Percentiles rank a stretch among this genome's conserved stretches.
These are phyloP conservation scores for Termitomyces heimii DNA, from an alignment of 768 basidiomycete species.

Conservation along the genomic window DNA sequence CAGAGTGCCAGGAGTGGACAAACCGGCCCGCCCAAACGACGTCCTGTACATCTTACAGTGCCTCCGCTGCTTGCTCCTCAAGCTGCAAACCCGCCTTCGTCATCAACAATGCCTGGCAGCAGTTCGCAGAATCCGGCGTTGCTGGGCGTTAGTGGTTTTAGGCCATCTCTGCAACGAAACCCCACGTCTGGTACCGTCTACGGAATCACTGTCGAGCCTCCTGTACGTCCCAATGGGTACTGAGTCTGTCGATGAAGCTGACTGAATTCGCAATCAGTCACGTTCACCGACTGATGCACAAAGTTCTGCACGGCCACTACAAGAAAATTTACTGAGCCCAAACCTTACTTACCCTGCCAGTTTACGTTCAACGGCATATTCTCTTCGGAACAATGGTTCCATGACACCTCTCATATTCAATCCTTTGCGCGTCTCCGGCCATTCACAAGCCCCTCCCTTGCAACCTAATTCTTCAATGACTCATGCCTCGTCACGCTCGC, in stretches of 20 bases:
- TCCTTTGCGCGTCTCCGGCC: neutral
- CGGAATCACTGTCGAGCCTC: conserved; percentile 16
- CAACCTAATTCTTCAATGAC: neutral
- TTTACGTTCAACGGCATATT: conserved; percentile 1
- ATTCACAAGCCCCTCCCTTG: neutral
- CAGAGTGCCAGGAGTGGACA: neutral
- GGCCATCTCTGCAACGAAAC: neutral
- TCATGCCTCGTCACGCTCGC: neutral
- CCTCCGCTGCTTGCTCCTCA: conserved; percentile 13
- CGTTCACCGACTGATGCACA: conserved; percentile 14
- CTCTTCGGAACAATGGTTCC: neutral
- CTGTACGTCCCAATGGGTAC: conserved; percentile 9
- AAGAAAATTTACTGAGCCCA: conserved; percentile 11
- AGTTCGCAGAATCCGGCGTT: neutral
- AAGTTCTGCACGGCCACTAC: conserved; percentile 5
- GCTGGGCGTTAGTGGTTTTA: neutral
- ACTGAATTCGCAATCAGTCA: conserved; percentile 6
- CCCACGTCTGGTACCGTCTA: conserved; percentile 8
- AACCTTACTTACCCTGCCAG: neutral
- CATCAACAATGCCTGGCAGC: neutral
- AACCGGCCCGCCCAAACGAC: conserved; percentile 5
- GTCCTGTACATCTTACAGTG: conserved; percentile 16
- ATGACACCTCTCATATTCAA: neutral
- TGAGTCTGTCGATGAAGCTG: neutral
- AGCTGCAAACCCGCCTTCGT: neutral